phyloP scores from a whole-genome alignment of 1,139 yeast genomes.

The Magnusiomyces sp. region DNA sequence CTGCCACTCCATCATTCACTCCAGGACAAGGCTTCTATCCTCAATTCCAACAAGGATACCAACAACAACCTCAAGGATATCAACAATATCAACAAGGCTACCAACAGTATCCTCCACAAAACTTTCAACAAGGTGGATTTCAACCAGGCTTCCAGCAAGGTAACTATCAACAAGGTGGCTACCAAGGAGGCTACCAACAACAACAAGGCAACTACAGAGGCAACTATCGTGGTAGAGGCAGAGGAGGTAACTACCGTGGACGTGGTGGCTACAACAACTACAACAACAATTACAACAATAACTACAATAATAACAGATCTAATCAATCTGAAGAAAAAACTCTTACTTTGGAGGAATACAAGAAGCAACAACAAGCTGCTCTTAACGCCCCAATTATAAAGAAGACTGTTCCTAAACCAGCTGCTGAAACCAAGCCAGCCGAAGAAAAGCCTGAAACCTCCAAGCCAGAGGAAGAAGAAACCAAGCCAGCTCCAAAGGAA shows the following conservation, averaged over 20 bases:
- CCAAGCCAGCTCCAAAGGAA: neutral
- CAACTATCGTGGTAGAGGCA: conserved; percentile 1
- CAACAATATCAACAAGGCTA: conserved; percentile 1
- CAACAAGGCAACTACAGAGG: conserved; percentile 9
- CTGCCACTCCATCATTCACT: conserved; percentile 7
- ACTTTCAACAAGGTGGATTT: conserved; percentile 3
- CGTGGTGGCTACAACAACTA: conserved; percentile 14
- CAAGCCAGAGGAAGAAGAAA: no score
- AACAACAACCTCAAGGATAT: conserved; percentile 5
- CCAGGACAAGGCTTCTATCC: conserved; percentile 11
- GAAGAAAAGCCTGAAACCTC: neutral
- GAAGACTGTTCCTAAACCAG: conserved; percentile 15
- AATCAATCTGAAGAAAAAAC: conserved; percentile 37
- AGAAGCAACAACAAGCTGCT: conserved; percentile 51
- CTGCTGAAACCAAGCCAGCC: conserved; percentile 5
- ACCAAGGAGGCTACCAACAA: conserved; percentile 11
- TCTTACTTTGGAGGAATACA: conserved; percentile 82
- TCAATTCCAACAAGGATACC: no score
- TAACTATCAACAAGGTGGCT: conserved; percentile 11
- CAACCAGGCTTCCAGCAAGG: conserved; percentile 2
- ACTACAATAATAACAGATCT: conserved; percentile 26
- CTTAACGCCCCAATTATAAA: conserved; percentile 14
- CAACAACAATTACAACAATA: conserved; percentile 18
- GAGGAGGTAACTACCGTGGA: conserved; percentile 12
- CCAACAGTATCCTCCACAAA: conserved; percentile 4